Conservation (phyloP, 2,329 filamentous ascomycete genomes). For the Verticillium klebahnii region DNA sequence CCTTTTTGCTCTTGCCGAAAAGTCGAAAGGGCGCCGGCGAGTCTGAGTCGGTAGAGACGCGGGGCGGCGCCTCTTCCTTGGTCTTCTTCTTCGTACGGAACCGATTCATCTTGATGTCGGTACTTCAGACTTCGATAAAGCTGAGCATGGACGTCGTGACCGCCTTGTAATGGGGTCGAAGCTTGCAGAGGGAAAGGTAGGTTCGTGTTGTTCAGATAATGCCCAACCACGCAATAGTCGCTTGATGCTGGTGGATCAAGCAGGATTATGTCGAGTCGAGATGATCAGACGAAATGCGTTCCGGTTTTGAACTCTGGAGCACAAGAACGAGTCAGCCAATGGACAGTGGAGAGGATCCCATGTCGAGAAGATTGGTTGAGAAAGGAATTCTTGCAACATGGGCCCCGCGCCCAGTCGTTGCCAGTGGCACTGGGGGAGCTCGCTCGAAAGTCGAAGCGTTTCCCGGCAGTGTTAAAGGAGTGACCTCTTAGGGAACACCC, state of each 20-base stretch:
- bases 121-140: neutral
- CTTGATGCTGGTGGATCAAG: neutral
- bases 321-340: conserved; percentile 4
- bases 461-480: neutral
- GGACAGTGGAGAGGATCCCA: neutral
- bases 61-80: conserved; percentile 48
- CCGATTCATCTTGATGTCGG: conserved; percentile 60
- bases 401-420: neutral
- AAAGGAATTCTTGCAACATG: neutral
- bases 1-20: conserved; percentile 53
- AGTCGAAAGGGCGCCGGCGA: conserved; percentile 46
- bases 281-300: neutral
- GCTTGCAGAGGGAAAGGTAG: neutral
- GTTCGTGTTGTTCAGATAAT: neutral
- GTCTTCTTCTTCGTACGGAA: conserved; percentile 70
- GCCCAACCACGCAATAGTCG: neutral
- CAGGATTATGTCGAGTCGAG: neutral
- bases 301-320: neutral
- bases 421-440: neutral
- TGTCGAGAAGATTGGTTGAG: neutral
- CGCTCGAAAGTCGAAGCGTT: neutral
- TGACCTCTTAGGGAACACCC: neutral
- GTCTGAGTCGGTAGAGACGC: conserved; percentile 52
- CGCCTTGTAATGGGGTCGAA: neutral
- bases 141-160: conserved; percentile 1